Base-by-base conservation (phyloP, 108 stramenopile genomes). In the Thalassiosira profunda region DNA sequence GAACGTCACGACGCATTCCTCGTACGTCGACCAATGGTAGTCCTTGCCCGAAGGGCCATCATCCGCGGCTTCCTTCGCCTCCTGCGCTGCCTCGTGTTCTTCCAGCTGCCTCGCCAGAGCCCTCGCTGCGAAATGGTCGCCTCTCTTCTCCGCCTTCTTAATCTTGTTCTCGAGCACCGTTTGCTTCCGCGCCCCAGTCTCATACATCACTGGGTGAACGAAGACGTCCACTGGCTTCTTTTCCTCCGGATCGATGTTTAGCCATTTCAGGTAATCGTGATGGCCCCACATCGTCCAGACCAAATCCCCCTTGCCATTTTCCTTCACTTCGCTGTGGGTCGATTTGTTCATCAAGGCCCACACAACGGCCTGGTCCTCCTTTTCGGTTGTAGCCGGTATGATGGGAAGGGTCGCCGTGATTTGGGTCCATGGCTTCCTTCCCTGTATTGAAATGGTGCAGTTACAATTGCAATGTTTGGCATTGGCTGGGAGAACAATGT, bases 21-120 rank as follows among this genome's bases (percentile, higher is more conserved):
- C 58, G 8, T 40, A 6, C 21, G 20, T 23, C 18, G 58, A 15
- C 58, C 58, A 58, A 37, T 58, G 58, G 23, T 58, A 58, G 41
- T 58, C 38, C 4, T 58, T 58, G 14, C 37, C 58, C 48, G 9
- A 9, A 18, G 11, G 48, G 8, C 9, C 9, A 17, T 49, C 20
- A n/a, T n/a, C n/a, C n/a, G n/a, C n/a, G 9, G 20, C 9, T 18
- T 17, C 11, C 20, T 49, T 49, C 48, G 8, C 20, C 20, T 9
- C 11, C 48, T 18, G 11, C 20, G 9, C 48, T 40, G 38, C 48
- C 48, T 17, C 18, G 20, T 12, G 9, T 12, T 12, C 9, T 9
- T 49, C 48, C 11, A 49, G 18, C 20, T 49, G 17, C 20, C 20
- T 12, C 20, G n/a, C 11, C n/a, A 49, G 48, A n/a, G n/a, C n/a